Evolutionary conservation across 345 rosid species (phyloP).

Genomic region (Excoecaria cochinchinensis): DNA sequence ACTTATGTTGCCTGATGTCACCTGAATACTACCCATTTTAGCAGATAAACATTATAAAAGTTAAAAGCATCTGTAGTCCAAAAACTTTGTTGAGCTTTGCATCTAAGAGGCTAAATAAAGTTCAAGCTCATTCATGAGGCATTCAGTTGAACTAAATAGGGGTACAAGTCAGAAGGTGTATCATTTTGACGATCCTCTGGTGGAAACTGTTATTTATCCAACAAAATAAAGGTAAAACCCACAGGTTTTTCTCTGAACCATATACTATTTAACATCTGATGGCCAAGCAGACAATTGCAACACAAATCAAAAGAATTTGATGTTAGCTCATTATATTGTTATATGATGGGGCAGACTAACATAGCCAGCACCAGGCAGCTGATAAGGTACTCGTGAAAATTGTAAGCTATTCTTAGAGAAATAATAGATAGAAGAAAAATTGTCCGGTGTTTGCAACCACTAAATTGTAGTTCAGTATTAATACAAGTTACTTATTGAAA

Average conservation of each 20-base stretch:
- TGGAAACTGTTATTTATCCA: neutral
- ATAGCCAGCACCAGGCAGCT: neutral
- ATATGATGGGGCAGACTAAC: neutral
- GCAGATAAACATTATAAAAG: neutral
- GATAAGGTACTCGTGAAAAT: neutral
- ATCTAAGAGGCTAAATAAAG: neutral
- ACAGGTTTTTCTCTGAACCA: neutral
- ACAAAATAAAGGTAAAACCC: constrained; percentile 4
- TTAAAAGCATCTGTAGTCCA: neutral
- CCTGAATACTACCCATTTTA: neutral
- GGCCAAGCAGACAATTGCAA: neutral
- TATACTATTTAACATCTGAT: neutral
- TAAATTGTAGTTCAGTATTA: neutral
- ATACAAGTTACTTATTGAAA: neutral
- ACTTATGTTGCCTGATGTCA: neutral
- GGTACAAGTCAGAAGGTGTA: neutral
- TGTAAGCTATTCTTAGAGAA: neutral
- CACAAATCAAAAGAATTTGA: neutral
- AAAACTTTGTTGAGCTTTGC: neutral
- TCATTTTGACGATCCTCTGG: neutral
- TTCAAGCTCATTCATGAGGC: neutral
- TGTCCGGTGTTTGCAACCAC: neutral
- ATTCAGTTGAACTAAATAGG: neutral
- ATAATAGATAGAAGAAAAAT: neutral
- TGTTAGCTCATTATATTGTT: neutral